These are phyloP conservation scores for Linum tenue DNA, from an alignment of 345 rosid genomes.

Conservation along the genomic window DNA sequence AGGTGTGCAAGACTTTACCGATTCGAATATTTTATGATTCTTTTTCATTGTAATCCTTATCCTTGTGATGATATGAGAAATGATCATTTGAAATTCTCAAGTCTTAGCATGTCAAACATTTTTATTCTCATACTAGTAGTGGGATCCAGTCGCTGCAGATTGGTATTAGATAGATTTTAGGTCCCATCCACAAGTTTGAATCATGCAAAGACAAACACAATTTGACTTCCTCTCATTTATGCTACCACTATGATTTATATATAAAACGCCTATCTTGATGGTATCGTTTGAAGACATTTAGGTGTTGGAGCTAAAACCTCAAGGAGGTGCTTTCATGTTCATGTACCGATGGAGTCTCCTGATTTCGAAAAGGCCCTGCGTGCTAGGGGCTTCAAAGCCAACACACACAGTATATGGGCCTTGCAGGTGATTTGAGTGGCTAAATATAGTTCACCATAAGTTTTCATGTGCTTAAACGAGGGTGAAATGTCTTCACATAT, in stretches of 20 bases:
- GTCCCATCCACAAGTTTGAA: background rate
- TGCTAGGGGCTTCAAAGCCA: constrained; percentile 63
- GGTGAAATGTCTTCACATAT: background rate
- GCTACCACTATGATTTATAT: constrained; percentile 2
- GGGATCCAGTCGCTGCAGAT: background rate
- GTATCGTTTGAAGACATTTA: constrained; percentile 26
- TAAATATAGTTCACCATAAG: background rate
- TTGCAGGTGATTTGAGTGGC: constrained; percentile 51
- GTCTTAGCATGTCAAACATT: background rate
- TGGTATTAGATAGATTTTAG: background rate
- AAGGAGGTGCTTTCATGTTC: constrained; percentile 54
- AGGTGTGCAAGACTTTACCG: constrained; percentile 33
- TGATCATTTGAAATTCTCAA: background rate
- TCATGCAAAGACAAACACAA: too few relatives aligned
- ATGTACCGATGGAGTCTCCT: constrained; percentile 49
- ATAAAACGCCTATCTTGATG: constrained; percentile 11
- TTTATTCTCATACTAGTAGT: too few relatives aligned
- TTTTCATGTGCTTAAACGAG: constrained; percentile 8
- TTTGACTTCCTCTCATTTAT: background rate
- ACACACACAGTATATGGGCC: constrained; percentile 70
- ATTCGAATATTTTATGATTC: constrained; percentile 5
- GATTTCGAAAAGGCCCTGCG: constrained; percentile 40
- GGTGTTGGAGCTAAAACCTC: constrained; percentile 86
- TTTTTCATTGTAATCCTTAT: background rate
- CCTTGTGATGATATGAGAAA: background rate